Base-by-base conservation (phyloP, 768 basidiomycete species). In the Vishniacozyma victoriae region DNA sequence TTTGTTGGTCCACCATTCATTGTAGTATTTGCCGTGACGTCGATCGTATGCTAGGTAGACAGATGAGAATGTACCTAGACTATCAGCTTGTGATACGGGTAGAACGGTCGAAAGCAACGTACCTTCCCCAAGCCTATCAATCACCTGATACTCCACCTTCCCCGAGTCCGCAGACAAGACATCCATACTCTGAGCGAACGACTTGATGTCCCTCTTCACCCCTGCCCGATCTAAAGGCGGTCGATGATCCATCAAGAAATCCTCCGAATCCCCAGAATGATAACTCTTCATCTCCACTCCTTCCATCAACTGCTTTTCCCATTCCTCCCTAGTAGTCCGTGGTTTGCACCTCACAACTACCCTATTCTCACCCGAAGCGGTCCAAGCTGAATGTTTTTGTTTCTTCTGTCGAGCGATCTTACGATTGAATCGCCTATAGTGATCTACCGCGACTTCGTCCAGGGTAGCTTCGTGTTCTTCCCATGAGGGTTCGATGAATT, bases 21-120 rank as follows among this genome's bases (percentile, higher is more conserved):
- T 84, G 41, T 78, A 74, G 42, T 60, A 58, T 9, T 41, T 38
- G 58, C 87, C 80, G 61, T 85, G 80, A 49, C 78, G 73, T 14
- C 85, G 61, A 70, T 99, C 95, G 55, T 92, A 72, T 0, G 92
- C 95, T 63, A 97, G 95, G 78, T 96, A 99, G n/a, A 99, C 95
- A 9, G 91, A 91, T 0, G 93, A 96, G 74, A 99, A 99, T 1
- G 93, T 99, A 14, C 93, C 93, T 78, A 9, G 15, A 19, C 23
- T 31, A 35, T 18, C 27, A 46, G 15, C 16, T 3, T 19, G 35
- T 18, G 13, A 18, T 11, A 24, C 5, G 27, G 40, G 41, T n/a
- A n/a, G n/a, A n/a, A n/a, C n/a, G n/a, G n/a, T n/a, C n/a, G n/a
- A 42, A n/a, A 22, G 4, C 14, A 27, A 41, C 67, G 41, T 42